Evolutionary conservation across 768 basidiomycete genomes (phyloP), one percentile per base, ranked within the genome.

Genomic region (Calocybe gangraenosa): DNA sequence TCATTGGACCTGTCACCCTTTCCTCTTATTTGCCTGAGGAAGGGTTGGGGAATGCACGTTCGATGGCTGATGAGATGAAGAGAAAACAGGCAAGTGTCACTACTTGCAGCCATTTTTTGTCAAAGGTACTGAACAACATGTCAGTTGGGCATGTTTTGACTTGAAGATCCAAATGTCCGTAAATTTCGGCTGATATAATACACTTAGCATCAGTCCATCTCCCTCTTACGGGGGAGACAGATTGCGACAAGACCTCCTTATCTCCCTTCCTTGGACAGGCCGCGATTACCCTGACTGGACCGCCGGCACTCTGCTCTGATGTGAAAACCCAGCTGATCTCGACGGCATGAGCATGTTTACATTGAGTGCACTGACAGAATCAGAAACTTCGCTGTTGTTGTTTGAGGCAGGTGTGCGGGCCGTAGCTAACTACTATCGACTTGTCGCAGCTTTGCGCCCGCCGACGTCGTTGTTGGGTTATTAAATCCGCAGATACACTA

Each of bases 181-280:
- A 23, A 28, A 39, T 42, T 39, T 46, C 45, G 49, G 45, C 25
- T 10, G 19, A 34, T 34, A 13, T 6, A 28, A 28, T 11, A 6
- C 5, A 28, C 14, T 19, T 31, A 37, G 33, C 36, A 42, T 35
- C 38, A 39, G 9, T 21, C 15, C 15, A 42, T 21, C 17, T 28
- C 21, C 19, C 31, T 15, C 33, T 10, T 8, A 28, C 28, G 10
- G 15, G 21, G 36, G 21, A 22, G 21, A 42, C 1, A 37, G 21
- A 35, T 40, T 47, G 19, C 31, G 30, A 21, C 22, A 31, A 6
- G 15, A 18, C 38, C 45, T 35, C 39, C 35, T 13, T 46, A 46
- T 35, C 38, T 40, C 46, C 39, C 39, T 25, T 15, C 17, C 7
- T 13, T 17, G 28, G 32, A 32, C 38, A 39, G 44, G 36, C 33